These are phyloP conservation scores for Ormosia emarginata DNA, from an alignment of 306 rosid species.

Conservation along the genomic window DNA sequence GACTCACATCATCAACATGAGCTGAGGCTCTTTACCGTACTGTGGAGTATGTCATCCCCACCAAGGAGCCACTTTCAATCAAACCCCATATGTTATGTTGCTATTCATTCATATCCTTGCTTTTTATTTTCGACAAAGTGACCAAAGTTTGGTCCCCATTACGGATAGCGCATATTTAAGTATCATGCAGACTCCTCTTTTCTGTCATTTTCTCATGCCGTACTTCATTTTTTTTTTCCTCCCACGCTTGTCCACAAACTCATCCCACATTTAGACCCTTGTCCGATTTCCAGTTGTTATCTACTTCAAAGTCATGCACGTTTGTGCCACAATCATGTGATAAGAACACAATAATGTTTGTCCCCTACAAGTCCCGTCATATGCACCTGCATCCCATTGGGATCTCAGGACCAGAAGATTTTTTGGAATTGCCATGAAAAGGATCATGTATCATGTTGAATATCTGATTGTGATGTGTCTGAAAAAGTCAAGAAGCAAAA, in stretches of 20 bases:
- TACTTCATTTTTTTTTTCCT: neutral
- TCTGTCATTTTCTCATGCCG: constrained; percentile 32
- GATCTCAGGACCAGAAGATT: constrained; percentile 20
- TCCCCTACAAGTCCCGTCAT: constrained; percentile 32
- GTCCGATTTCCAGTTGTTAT: constrained; percentile 12
- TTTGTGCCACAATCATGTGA: constrained; percentile 36
- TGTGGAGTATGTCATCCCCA: neutral
- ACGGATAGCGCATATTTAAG: neutral
- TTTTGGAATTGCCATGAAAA: neutral
- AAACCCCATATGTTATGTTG: neutral
- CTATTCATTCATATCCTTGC: constrained; percentile 5
- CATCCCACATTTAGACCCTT: constrained; percentile 20
- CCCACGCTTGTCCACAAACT: constrained; percentile 27
- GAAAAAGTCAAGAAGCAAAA: constrained; percentile 8
- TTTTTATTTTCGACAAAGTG: constrained; percentile 14
- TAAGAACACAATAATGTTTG: constrained; percentile 28
- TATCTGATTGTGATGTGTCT: constrained; percentile 25
- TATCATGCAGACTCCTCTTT: constrained; percentile 19
- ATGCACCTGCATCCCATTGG: constrained; percentile 23
- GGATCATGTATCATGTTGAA: constrained; percentile 1
- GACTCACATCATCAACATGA: neutral
- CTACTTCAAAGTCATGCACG: constrained; percentile 36
- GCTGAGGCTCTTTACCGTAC: neutral
- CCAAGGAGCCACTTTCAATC: neutral
- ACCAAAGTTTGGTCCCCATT: constrained; percentile 32